Evolutionary conservation across 257 asterid genomes (phyloP).

Genomic region (Marsdenia floribunda): DNA sequence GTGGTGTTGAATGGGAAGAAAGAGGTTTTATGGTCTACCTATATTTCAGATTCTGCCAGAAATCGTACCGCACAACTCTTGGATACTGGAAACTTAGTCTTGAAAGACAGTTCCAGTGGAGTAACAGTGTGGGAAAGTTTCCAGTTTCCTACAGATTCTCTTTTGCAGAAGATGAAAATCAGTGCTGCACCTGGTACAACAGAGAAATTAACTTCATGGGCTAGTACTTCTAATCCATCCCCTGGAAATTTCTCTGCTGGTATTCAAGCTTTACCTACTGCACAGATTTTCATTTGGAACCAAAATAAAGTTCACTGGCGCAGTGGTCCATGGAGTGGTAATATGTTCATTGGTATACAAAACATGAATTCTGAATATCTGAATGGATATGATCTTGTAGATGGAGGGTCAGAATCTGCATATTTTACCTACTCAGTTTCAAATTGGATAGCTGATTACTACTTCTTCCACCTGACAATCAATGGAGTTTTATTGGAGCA

Average conservation of each 20-base stretch:
- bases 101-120: conserved; percentile 25
- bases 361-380: not conserved
- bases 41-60: conserved; percentile 12
- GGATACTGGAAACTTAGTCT: conserved; percentile 46
- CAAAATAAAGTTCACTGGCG: conserved; percentile 35
- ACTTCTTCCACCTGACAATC: conserved; percentile 7
- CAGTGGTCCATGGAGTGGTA: conserved; percentile 39
- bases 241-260: conserved; percentile 35
- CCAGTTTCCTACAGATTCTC: conserved; percentile 29
- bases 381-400: conserved; percentile 5
- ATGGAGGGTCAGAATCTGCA: not conserved
- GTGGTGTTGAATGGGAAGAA: conserved; percentile 28
- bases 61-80: conserved; percentile 33
- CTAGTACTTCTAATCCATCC: conserved; percentile 33
- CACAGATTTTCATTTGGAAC: conserved; percentile 35
- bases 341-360: conserved; percentile 15
- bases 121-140: conserved; percentile 43
- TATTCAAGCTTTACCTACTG: conserved; percentile 19
- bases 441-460: not conserved
- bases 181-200: conserved; percentile 25
- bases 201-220: conserved; percentile 36
- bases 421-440: conserved; percentile 8
- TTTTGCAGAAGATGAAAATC: conserved; percentile 33
- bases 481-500: conserved; percentile 12
- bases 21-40: conserved; percentile 39